Percentiles rank a stretch among this genome's conserved stretches.
phyloP scores from a whole-genome alignment of 371 early-diverging fungal genomes.

The Parasitella parasitica region DNA sequence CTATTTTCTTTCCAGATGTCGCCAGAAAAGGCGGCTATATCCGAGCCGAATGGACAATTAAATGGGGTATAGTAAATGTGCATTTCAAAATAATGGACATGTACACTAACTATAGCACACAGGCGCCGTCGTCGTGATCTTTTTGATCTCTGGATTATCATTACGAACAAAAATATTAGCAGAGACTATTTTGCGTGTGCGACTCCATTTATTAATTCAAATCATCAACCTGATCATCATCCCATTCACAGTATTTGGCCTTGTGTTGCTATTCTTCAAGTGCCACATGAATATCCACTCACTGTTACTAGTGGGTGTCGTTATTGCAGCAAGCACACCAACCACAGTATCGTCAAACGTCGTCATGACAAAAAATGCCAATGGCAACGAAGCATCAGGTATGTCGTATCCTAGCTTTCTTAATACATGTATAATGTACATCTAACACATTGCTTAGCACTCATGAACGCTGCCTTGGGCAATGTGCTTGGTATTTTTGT shows the following conservation, averaged over 20 bases:
- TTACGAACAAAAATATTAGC: slow-evolving; percentile 66
- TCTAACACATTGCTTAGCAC: slow-evolving; percentile 26
- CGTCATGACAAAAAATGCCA: slow-evolving; percentile 75
- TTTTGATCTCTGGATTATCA: slow-evolving; percentile 72
- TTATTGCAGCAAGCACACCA: slow-evolving; percentile 70
- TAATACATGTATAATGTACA: no score
- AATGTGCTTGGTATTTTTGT: slow-evolving; percentile 76
- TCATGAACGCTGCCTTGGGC: slow-evolving; percentile 75
- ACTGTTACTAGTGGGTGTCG: slow-evolving; percentile 64
- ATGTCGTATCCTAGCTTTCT: no score
- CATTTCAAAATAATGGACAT: not conserved
- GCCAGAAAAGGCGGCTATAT: slow-evolving; percentile 62
- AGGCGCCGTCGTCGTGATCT: slow-evolving; percentile 67
- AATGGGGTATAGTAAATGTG: slow-evolving; percentile 50
- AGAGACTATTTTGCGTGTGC: slow-evolving; percentile 58
- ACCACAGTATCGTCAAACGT: slow-evolving; percentile 82
- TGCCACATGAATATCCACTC: slow-evolving; percentile 50
- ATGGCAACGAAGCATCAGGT: slow-evolving; percentile 72
- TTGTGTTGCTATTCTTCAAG: slow-evolving; percentile 54
- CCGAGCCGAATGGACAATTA: slow-evolving; percentile 59
- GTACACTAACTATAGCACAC: not conserved
- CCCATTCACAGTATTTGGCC: slow-evolving; percentile 65
- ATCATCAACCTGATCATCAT: slow-evolving; percentile 61
- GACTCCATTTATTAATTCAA: slow-evolving; percentile 68
- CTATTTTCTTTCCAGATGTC: slow-evolving; percentile 55